Evolutionary conservation across 2,329 filamentous ascomycete genomes (phyloP), one percentile per base, ranked within the genome.

Genomic region (Phoma sp.): DNA sequence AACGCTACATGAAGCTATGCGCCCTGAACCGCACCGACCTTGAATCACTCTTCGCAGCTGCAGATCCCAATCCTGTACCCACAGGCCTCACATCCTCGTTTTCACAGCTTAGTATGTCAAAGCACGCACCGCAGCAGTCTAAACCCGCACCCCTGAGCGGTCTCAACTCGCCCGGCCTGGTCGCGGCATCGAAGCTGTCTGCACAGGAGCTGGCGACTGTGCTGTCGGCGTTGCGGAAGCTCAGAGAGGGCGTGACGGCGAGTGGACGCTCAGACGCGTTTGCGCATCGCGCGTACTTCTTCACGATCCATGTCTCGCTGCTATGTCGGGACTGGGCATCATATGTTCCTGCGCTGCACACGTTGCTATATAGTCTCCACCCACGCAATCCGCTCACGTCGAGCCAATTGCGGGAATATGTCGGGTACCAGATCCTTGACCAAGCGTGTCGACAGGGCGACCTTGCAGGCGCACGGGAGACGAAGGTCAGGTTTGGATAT

Each of bases 1-100:
- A 93, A 70, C 86, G 91, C 43, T 97, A 96, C 77, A 89, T 96
- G 84, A 86, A 86, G 59, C 96, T 96, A 74, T 96, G 92, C 79
- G 89, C 90, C 13, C 84, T 87, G 51, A 85, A 89, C 68, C 82
- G 87, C 47, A 86, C 90, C 60, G 86, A 89, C 62, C 84, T 97
- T 24, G 85, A 92, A 55, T 82, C 83, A 44, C 88, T 90, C 49
- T 93, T 96, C 70, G 35, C 40, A 5, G 84, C 88, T 2, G 86
- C 86, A 1, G 80, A 95, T 18, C 77, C 78, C 41, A 45, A 65
- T 18, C 55, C 58, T 0, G 22, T 44, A 3, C 27, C 50, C 39
- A 44, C 46, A 7, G 44, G 47, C 39, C 56, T 57, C 25, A 29
- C 60, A 14, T 52, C 48, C 25, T 35, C 41, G 23, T 55, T 60